Base-by-base conservation (phyloP, 1,284 basidiomycete species). In the Cutaneotrichosporon dermatis region DNA sequence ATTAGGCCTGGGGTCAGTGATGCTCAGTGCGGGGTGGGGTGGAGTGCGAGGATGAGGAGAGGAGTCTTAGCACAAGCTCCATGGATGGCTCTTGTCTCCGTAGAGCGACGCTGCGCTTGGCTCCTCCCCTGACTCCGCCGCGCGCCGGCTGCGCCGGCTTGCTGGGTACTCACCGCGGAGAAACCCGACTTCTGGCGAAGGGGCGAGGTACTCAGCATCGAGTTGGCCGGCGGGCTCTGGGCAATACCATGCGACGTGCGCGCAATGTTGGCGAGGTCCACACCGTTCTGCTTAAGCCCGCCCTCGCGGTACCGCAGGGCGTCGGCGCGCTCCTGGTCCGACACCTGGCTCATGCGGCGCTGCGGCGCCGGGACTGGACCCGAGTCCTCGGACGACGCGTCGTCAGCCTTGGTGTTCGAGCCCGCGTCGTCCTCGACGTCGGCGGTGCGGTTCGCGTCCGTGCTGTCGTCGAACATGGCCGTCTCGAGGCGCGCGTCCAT, bases 241-340 rank as follows among this genome's bases (percentile, higher is more conserved):
- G 86, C 85, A 42, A 88, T 84, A 16, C 86, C 90, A 63, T 82
- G 82, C 10, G 88, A 90, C 60, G 88, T 89, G 67, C 88, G 86
- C 34, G 90, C 90, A 69, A 92, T 92, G 57, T 85, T 81, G 46
- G 83, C 82, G 59, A 92, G 83, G 76, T 91, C 88, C 59, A 89
- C 77, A 35, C 64, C 73, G 55, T 56, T 57, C 63, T 68, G 80
- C 83, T 63, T 44, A 15, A 65, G 63, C 36, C 68, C 72, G 51
- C 72, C 71, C 60, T 76, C 71, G 56, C 76, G 66, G 63, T 72
- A 76, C 36, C 67, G 61, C 51, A 70, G 68, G 12, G 75, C 76
- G 52, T 66, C 61, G 71, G 85, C 82, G 63, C 85, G 78, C 63
- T 92, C 88, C 67, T 88, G 85, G 34, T 86, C 84, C 6, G 83